phyloP scores from a whole-genome alignment of 2,329 filamentous ascomycete genomes.

The Gnomoniopsis smithogilvyi region DNA sequence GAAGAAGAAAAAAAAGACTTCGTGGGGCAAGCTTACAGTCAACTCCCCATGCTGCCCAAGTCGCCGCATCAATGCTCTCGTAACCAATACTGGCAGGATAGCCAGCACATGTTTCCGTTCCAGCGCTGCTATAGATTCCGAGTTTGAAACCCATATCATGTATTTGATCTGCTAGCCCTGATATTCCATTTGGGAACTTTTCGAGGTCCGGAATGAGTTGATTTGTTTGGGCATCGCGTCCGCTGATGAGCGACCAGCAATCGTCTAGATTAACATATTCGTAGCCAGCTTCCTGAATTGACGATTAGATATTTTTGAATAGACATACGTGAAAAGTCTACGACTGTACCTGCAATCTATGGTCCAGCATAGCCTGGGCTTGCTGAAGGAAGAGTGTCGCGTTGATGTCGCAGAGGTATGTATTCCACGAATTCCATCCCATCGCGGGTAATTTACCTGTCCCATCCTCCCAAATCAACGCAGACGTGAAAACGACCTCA shows the following conservation, averaged over 20 bases:
- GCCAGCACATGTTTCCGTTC: slow-evolving; percentile 2
- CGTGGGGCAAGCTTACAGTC: background rate
- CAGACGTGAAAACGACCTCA: background rate
- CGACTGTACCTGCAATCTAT: background rate
- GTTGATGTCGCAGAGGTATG: slow-evolving; percentile 6
- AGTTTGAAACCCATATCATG: slow-evolving; percentile 7
- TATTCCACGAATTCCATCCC: slow-evolving; percentile 12
- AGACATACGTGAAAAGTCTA: background rate
- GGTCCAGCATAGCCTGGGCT: slow-evolving; percentile 8
- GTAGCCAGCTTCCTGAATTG: background rate
- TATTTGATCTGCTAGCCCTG: slow-evolving; percentile 3
- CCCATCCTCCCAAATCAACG: slow-evolving; percentile 2
- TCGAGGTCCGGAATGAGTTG: background rate
- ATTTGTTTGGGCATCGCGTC: background rate
- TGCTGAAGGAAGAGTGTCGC: background rate
- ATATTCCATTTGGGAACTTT: slow-evolving; percentile 6
- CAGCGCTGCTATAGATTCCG: slow-evolving; percentile 8
- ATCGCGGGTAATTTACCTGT: slow-evolving; percentile 2
- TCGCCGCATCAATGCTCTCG: slow-evolving; percentile 6
- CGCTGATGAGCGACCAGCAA: slow-evolving; percentile 7
- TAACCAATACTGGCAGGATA: slow-evolving; percentile 11
- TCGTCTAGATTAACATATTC: slow-evolving; percentile 10
- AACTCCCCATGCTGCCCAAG: slow-evolving; percentile 8
- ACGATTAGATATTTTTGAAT: background rate
- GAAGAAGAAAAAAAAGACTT: no score